Conservation (phyloP, 148 eudicot species). For the Fallopia convolvulus region DNA sequence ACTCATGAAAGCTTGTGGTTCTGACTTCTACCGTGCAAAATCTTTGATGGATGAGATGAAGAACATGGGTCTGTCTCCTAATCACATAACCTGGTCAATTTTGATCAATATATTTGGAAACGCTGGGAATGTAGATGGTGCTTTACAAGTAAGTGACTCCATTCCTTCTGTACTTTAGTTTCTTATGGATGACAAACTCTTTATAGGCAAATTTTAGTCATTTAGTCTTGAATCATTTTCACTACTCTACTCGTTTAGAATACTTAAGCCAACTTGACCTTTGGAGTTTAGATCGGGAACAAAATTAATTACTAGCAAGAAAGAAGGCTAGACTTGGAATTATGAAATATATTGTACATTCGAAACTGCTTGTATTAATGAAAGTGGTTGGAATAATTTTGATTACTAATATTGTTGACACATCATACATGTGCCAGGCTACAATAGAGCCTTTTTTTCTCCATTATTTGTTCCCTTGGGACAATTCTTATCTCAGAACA, state of each 20-base stretch:
- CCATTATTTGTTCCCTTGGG: neutral
- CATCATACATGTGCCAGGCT: neutral
- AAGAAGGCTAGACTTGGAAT: neutral
- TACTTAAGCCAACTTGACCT: neutral
- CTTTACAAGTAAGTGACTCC: slow-evolving; percentile 50
- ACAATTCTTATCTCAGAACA: neutral
- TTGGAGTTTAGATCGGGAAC: neutral
- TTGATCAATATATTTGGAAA: slow-evolving; percentile 63
- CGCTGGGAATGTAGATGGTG: slow-evolving; percentile 59
- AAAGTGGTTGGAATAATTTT: neutral
- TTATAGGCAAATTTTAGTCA: neutral
- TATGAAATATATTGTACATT: neutral
- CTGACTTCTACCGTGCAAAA: slow-evolving; percentile 69
- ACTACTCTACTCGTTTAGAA: neutral
- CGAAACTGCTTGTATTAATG: neutral
- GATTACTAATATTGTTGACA: neutral
- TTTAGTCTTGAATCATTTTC: neutral
- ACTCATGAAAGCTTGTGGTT: slow-evolving; percentile 90
- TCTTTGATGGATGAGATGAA: slow-evolving; percentile 80
- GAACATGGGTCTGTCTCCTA: slow-evolving; percentile 54
- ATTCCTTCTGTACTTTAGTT: neutral
- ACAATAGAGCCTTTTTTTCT: neutral
- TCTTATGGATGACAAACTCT: neutral
- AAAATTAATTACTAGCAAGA: neutral
- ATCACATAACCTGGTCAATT: slow-evolving; percentile 91